Base-by-base conservation (phyloP, 139 green algal species). In the Volvox reticuliferus region DNA sequence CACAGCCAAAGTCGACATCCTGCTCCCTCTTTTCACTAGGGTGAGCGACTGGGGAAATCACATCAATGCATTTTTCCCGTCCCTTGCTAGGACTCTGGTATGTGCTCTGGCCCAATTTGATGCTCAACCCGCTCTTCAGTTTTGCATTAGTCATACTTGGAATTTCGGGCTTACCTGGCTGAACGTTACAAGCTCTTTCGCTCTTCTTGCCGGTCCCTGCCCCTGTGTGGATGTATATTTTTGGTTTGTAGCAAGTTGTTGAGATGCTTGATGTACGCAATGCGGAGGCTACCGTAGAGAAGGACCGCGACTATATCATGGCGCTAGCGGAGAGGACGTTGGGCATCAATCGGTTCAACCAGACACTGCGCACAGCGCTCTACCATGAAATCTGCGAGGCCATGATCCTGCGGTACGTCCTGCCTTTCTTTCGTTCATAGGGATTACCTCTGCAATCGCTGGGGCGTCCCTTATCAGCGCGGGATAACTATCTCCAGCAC, bases 301-400 rank as follows among this genome's bases (percentile, higher is more conserved):
- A 88, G 33, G 91, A 93, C 91, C 83, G 84, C 63, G 79, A 83
- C 44, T 93, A 91, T 86, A 93, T 93, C 68, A 86, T 93, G n/a
- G 14, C 63, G 35, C 79, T 91, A 71, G 85, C 88, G 44, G 87
- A 88, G 30, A 30, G 67, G 33, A 91, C 83, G 30, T 65, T 93
- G 79, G 87, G 91, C 79, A 91, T 93, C 33, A 68, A 88, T 67
- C 69, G n/a, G 35, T 93, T 93, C 79, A 93, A 93, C 86, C 20
- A 50, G 20, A 93, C 88, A 19, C 80, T 93, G 68, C 79, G 86
- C 13, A 61, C 87, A 30, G 84, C 90, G 35, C 78, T 93, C 67
- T 79, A 89, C 68, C 85, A 89, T 68, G 85, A 89, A 62, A 89
- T 89, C n/a, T 89, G 85, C 69, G 85, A 89, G 69, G 85, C 85